A percentile compares a stretch with the other conserved stretches of the same genome.
Evolutionary conservation across 352 stramenopile genomes (phyloP).

Genomic region (Globisporangium uncinulatum): DNA sequence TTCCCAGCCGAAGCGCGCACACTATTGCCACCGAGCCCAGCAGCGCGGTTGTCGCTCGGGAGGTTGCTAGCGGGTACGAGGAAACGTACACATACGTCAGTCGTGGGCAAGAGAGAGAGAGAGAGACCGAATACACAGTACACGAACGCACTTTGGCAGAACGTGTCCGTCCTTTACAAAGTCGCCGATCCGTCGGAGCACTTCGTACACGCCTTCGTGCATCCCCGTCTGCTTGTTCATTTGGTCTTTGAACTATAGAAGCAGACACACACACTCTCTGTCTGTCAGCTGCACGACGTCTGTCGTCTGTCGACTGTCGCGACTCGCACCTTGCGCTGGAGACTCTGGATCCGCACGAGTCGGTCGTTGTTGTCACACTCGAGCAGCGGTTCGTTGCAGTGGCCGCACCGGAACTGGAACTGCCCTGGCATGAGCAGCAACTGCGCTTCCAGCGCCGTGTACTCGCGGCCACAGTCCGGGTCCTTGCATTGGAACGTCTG

Average conservation of each 20-base stretch:
- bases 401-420: conserved; percentile 80
- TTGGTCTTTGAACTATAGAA: conserved; percentile 75
- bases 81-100: background rate
- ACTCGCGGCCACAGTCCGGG: conserved; percentile 79
- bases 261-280: background rate
- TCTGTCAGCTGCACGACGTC: too few species aligned
- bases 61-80: conserved; percentile 40
- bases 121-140: background rate
- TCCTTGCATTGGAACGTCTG: conserved; percentile 86
- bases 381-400: conserved; percentile 81
- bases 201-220: conserved; percentile 84
- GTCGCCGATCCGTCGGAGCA: conserved; percentile 72
- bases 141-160: conserved; percentile 40
- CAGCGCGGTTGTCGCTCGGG: conserved; percentile 80
- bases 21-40: conserved; percentile 69
- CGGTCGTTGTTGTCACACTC: conserved; percentile 88
- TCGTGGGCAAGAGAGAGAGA: background rate
- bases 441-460: conserved; percentile 82
- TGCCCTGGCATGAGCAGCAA: conserved; percentile 76
- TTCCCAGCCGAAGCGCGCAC: conserved; percentile 26
- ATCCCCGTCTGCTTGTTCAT: conserved; percentile 84
- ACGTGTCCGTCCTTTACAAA: conserved; percentile 72
- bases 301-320: too few species aligned
- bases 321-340: conserved; percentile 62
- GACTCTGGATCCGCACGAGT: conserved; percentile 59